phyloP scores from a whole-genome alignment of 2,329 filamentous ascomycete genomes.

The Cladobotryum mycophilum region DNA sequence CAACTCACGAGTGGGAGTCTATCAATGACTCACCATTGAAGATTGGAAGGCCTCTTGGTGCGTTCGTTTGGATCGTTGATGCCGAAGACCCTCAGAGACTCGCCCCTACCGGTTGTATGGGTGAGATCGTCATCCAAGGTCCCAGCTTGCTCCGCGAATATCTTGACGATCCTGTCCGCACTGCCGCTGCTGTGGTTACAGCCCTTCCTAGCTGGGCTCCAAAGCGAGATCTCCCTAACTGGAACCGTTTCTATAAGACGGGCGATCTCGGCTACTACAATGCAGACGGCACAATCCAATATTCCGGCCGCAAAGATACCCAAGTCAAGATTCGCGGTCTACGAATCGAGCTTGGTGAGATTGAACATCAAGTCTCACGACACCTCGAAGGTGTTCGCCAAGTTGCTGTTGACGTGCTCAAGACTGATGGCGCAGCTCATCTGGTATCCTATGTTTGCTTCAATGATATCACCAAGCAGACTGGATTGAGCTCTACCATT shows the following conservation, averaged over 20 bases:
- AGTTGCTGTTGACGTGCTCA: slow-evolving; percentile 5
- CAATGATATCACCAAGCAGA: neutral
- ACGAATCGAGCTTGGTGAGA: slow-evolving; percentile 6
- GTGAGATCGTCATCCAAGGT: slow-evolving; percentile 7
- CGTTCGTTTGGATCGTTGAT: slow-evolving; percentile 8
- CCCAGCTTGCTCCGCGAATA: slow-evolving; percentile 1
- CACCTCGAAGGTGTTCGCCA: neutral
- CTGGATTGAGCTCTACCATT: neutral
- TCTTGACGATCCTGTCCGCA: neutral
- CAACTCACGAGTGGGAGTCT: neutral
- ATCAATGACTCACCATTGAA: neutral
- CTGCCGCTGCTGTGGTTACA: neutral
- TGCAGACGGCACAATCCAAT: slow-evolving; percentile 2
- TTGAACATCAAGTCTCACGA: slow-evolving; percentile 3
- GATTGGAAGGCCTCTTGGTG: neutral
- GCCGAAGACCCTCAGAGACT: neutral
- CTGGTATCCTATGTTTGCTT: slow-evolving; percentile 1
- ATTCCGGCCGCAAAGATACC: slow-evolving; percentile 3
- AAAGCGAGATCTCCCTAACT: neutral
- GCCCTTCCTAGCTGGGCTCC: slow-evolving; percentile 1
- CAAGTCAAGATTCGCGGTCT: slow-evolving; percentile 8
- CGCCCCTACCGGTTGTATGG: neutral
- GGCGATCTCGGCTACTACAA: slow-evolving; percentile 9
- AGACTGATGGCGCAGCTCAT: neutral
- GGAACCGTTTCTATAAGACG: neutral